Conservation (phyloP, 2,329 filamentous ascomycete genomes). For the Orbilia oligospora region DNA sequence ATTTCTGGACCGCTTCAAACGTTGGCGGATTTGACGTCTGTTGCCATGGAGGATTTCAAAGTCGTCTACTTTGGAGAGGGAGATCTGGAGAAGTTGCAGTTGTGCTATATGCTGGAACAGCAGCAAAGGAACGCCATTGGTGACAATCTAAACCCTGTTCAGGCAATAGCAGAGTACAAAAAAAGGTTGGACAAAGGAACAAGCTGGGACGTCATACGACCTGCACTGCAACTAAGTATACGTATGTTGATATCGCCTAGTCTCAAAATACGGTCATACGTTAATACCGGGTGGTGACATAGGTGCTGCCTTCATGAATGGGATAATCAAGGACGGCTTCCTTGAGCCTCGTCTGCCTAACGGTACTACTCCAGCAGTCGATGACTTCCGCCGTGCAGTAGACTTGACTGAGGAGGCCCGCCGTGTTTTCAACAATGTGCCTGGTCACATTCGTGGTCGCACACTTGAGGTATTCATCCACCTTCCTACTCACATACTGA, state of each 20-base stretch:
- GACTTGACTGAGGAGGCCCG: slow-evolving; percentile 51
- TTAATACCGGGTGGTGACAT: slow-evolving; percentile 36
- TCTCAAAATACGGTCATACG: slow-evolving; percentile 19
- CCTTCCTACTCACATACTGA: not conserved
- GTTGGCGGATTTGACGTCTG: slow-evolving; percentile 63
- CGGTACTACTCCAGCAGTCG: slow-evolving; percentile 47
- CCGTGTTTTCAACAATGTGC: slow-evolving; percentile 44
- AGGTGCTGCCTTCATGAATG: slow-evolving; percentile 63
- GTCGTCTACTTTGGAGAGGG: slow-evolving; percentile 61
- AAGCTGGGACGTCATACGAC: slow-evolving; percentile 63
- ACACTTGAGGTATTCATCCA: slow-evolving; percentile 48
- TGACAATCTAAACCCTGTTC: slow-evolving; percentile 60
- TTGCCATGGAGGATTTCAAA: slow-evolving; percentile 62
- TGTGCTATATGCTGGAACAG: slow-evolving; percentile 63
- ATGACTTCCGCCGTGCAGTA: slow-evolving; percentile 53
- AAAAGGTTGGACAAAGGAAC: slow-evolving; percentile 58
- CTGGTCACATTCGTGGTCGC: slow-evolving; percentile 49
- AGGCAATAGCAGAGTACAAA: slow-evolving; percentile 63
- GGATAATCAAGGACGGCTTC: slow-evolving; percentile 63
- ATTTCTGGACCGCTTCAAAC: slow-evolving; percentile 64
- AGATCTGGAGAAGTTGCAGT: slow-evolving; percentile 61
- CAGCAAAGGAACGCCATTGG: slow-evolving; percentile 63
- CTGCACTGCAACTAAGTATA: slow-evolving; percentile 63
- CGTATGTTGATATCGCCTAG: slow-evolving; percentile 27
- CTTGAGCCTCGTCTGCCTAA: slow-evolving; percentile 59